These are phyloP conservation scores for Podochytrium sp. DNA, from an alignment of 192 early-diverging fungal species.

Conservation along the genomic window DNA sequence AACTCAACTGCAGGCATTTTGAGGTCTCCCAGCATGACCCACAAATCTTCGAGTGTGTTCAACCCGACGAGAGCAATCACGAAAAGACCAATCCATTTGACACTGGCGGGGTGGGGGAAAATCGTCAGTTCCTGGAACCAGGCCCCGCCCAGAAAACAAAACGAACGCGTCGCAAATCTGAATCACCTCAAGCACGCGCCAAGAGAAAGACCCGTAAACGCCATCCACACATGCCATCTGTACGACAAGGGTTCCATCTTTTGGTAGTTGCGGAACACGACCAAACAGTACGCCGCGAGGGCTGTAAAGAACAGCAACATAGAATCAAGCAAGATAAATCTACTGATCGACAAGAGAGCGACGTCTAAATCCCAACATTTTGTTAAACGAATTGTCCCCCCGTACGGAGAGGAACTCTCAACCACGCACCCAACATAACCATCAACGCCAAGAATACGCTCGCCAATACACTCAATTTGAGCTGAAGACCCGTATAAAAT, in stretches of 20 bases:
- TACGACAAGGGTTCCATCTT: slow-evolving; percentile 67
- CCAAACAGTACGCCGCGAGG: slow-evolving; percentile 67
- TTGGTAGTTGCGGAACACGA: slow-evolving; percentile 78
- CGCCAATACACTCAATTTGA: slow-evolving; percentile 72
- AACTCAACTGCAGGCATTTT: slow-evolving; percentile 39
- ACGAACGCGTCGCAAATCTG: not conserved
- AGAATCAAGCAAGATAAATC: slow-evolving; percentile 94
- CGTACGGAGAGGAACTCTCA: not conserved
- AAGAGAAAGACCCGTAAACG: slow-evolving; percentile 83
- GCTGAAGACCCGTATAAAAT: slow-evolving; percentile 84
- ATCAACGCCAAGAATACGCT: slow-evolving; percentile 75
- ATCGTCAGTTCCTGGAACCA: slow-evolving; percentile 14
- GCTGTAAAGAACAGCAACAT: slow-evolving; percentile 93
- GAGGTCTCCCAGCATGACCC: slow-evolving; percentile 80
- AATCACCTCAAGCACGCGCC: slow-evolving; percentile 76
- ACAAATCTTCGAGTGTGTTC: slow-evolving; percentile 90
- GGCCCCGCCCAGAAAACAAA: not conserved
- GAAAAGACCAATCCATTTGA: slow-evolving; percentile 98
- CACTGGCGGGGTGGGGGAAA: slow-evolving; percentile 44
- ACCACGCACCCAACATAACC: slow-evolving; percentile 70
- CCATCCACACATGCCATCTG: slow-evolving; percentile 90
- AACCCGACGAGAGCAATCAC: slow-evolving; percentile 87
- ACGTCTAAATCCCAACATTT: slow-evolving; percentile 50
- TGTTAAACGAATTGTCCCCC: not conserved
- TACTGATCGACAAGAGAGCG: slow-evolving; percentile 77